Base-by-base conservation (phyloP, 2,329 filamentous ascomycete species). In the Fusarium floridanum region DNA sequence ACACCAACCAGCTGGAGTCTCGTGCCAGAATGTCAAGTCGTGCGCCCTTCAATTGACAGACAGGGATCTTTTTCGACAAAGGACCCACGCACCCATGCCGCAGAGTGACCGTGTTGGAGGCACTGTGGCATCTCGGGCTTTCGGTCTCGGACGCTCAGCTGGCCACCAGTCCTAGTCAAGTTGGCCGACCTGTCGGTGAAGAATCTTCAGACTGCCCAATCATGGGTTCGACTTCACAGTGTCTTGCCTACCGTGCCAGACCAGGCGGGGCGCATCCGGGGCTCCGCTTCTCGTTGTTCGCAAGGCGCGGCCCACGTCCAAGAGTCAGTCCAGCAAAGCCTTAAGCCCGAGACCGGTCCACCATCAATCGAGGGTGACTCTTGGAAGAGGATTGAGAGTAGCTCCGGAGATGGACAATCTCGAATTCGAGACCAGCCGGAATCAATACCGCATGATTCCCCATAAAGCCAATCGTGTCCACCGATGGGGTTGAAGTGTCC, bases 31-130 rank as follows among this genome's bases (percentile, higher is more conserved):
- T 78, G 76, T 78, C 77, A 73, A 75, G 61, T 67, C 53, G 65
- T 71, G 74, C 78, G 78, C 78, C 78, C 78, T 79, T 79, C 77
- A 71, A 67, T 79, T 79, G 77, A 79, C 77, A 79, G 72, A 75
- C 70, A 69, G 66, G 70, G 69, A 73, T 75, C 67, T 39, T 62
- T 74, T 70, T 57, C 66, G 39, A 61, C 37, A 70, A 61, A 70
- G 64, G 74, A 66, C 63, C 68, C 50, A 67, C 56, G 56, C 62
- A 66, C 67, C 67, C 71, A 71, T 55, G 61, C 57, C 62, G 37
- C 32, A 55, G 64, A 39, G 43, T 43, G 39, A 68, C 66, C 6
- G 75, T 76, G 68, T 45, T 61, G 34, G 24, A 34, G 24, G 27
- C 72, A 79, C 77, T 77, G 77, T 78, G 61, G 12, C 20, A 56